Evolutionary conservation across 768 basidiomycete genomes (phyloP).

Genomic region (Hygrophoropsis aurantiaca): DNA sequence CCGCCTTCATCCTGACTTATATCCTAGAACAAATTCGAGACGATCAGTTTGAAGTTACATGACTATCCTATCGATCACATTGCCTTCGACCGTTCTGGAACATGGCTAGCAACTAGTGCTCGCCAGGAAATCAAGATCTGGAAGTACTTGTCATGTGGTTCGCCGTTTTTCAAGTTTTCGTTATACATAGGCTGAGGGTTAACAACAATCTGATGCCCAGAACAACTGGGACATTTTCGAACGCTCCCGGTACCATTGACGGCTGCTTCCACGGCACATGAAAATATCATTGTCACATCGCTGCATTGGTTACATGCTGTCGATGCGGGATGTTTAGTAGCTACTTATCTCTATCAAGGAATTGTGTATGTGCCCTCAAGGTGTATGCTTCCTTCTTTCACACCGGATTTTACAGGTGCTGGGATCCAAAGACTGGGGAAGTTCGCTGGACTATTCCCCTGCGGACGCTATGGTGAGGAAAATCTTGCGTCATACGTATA

Average conservation of each 20-base stretch:
- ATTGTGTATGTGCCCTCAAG: too few species aligned
- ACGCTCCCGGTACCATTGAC: neutral
- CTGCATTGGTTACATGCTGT: slow-evolving; percentile 1
- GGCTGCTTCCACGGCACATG: neutral
- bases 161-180: neutral
- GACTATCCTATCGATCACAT: slow-evolving; percentile 1
- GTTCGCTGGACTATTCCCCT: slow-evolving; percentile 2
- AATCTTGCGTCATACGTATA: neutral
- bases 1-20: neutral
- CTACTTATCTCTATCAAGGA: slow-evolving; percentile 4
- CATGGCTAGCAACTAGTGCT: neutral
- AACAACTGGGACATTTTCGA: neutral
- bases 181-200: neutral
- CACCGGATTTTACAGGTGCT: neutral
- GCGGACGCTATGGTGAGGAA: neutral
- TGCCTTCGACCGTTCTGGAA: slow-evolving; percentile 1
- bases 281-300: slow-evolving; percentile 1
- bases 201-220: neutral
- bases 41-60: neutral
- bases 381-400: too few species aligned
- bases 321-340: slow-evolving; percentile 2
- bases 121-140: slow-evolving; percentile 1
- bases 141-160: neutral
- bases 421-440: slow-evolving; percentile 1
- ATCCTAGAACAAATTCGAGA: slow-evolving; percentile 1